A percentile compares a stretch with the other conserved stretches of the same genome.
Evolutionary conservation across 345 rosid genomes (phyloP).

Genomic region (Camelina laxa): DNA sequence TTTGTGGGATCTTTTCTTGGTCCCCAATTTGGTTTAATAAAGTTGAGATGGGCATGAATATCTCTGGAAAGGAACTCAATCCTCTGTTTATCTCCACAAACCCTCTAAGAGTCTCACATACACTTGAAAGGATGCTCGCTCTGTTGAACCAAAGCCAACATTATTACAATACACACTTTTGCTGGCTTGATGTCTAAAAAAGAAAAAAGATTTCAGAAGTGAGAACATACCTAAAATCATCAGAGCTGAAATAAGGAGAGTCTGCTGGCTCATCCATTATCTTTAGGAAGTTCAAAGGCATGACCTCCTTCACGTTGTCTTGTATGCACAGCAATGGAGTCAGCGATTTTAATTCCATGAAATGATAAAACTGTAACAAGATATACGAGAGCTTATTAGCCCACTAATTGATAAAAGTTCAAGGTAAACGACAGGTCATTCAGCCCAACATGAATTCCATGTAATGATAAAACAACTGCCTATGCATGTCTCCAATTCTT

Average conservation of each 20-base stretch:
- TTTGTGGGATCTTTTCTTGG: conserved; percentile 58
- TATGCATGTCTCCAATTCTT: conserved; percentile 10
- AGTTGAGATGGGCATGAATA: conserved; percentile 65
- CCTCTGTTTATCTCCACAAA: conserved; percentile 59
- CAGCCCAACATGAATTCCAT: background rate
- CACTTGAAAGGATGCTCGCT: conserved; percentile 64
- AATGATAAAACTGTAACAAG: conserved; percentile 64
- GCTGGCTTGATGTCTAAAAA: background rate
- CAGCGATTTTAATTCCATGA: conserved; percentile 64
- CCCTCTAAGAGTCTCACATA: conserved; percentile 69
- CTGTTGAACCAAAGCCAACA: conserved; percentile 48
- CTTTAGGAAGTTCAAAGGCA: conserved; percentile 66
- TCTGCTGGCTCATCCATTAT: conserved; percentile 71
- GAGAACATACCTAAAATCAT: conserved; percentile 71
- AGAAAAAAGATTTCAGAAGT: background rate
- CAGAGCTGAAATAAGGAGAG: conserved; percentile 68
- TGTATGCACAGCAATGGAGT: conserved; percentile 58
- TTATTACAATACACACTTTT: conserved; percentile 15
- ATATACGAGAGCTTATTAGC: conserved; percentile 33
- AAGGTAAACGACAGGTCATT: conserved; percentile 30
- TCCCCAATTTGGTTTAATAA: conserved; percentile 60
- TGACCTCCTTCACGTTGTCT: conserved; percentile 51
- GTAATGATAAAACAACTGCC: conserved; percentile 5
- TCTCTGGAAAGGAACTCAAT: conserved; percentile 78
- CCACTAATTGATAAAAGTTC: background rate